These are phyloP conservation scores for Penicillium pulvis DNA, from an alignment of 495 filamentous ascomycete species.

Conservation along the genomic window DNA sequence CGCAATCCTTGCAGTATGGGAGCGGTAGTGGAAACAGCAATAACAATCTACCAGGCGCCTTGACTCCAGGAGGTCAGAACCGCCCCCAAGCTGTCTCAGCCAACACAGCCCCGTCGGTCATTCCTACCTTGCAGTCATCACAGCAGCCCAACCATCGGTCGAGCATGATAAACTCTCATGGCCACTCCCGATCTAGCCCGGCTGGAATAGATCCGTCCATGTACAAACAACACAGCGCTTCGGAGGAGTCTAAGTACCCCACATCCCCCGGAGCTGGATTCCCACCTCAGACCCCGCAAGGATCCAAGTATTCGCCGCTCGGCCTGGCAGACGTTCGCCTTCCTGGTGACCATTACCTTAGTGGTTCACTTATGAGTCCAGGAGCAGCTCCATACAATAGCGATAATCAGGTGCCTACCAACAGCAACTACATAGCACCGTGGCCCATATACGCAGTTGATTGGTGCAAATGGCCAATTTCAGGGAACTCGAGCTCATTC, in stretches of 20 bases:
- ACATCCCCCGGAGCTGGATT: constrained; percentile 68
- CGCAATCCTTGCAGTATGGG: constrained; percentile 59
- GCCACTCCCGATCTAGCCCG: constrained; percentile 83
- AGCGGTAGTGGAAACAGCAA: constrained; percentile 29
- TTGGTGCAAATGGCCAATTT: constrained; percentile 98
- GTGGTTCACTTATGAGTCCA: constrained; percentile 58
- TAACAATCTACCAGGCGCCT: constrained; percentile 63
- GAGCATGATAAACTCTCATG: constrained; percentile 62
- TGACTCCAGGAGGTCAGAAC: constrained; percentile 65
- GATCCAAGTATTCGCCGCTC: constrained; percentile 79
- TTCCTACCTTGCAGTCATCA: constrained; percentile 70
- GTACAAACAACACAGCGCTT: constrained; percentile 70
- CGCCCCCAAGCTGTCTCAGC: constrained; percentile 67
- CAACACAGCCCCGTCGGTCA: constrained; percentile 68
- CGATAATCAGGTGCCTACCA: constrained; percentile 58
- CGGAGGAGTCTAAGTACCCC: constrained; percentile 67
- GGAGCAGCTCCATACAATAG: constrained; percentile 41
- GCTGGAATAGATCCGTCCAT: constrained; percentile 71
- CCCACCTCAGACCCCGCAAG: constrained; percentile 66
- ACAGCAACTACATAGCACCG: constrained; percentile 89
- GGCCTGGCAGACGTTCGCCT: constrained; percentile 90
- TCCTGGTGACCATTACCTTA: constrained; percentile 70
- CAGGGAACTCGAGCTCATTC: constrained; percentile 63
- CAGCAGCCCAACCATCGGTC: constrained; percentile 70
- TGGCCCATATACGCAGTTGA: constrained; percentile 97